phyloP scores from a whole-genome alignment of 2,329 filamentous ascomycete species.

The Esteya vermicola region DNA sequence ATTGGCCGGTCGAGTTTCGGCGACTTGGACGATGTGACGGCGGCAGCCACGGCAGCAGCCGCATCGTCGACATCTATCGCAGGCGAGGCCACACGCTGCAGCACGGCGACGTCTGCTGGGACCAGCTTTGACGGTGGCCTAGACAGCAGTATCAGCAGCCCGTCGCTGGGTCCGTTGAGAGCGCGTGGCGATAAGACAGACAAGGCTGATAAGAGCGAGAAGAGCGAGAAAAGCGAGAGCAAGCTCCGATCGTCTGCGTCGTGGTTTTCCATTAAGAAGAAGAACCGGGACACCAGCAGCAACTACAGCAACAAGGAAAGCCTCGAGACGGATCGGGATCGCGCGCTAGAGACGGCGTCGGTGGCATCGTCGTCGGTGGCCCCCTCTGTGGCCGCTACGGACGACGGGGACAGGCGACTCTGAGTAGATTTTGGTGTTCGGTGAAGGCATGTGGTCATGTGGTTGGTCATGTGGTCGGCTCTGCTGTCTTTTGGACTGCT shows the following conservation, averaged over 20 bases:
- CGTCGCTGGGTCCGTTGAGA: conserved; percentile 36
- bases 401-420: conserved; percentile 6
- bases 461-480: neutral
- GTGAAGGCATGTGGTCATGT: too few relatives aligned
- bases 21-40: conserved; percentile 35
- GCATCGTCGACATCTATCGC: neutral
- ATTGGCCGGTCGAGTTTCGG: conserved; percentile 44
- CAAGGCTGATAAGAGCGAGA: too few relatives aligned
- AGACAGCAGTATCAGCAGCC: conserved; percentile 42
- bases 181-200: too few relatives aligned
- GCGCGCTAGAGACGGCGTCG: conserved; percentile 9
- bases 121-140: too few relatives aligned
- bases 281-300: too few relatives aligned
- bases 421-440: neutral
- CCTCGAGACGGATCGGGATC: conserved; percentile 33
- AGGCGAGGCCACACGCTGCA: too few relatives aligned
- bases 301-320: conserved; percentile 46
- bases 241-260: conserved; percentile 30
- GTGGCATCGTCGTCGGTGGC: too few relatives aligned
- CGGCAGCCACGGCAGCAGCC: conserved; percentile 27
- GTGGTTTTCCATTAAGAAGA: conserved; percentile 47
- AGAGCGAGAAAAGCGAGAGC: conserved; percentile 20
- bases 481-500: too few relatives aligned
- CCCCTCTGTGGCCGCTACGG: conserved; percentile 3
- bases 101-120: too few relatives aligned